Base-by-base conservation (phyloP, 495 filamentous ascomycete genomes). In the Annulohypoxylon maeteangense region DNA sequence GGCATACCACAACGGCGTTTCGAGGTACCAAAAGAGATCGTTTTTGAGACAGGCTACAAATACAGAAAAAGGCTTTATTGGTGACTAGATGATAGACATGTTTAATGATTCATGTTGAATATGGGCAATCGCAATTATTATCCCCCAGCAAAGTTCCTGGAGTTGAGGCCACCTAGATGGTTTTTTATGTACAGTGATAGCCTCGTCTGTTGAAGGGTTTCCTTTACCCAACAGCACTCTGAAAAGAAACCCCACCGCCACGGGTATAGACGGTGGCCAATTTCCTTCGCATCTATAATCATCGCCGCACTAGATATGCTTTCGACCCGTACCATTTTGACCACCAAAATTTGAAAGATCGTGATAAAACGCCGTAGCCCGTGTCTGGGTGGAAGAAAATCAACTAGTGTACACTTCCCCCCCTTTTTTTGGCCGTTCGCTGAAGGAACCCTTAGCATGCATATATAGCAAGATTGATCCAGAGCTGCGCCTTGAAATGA, bases 111-210 rank as follows among this genome's bases (percentile, higher is more conserved):
- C 57, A 62, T 70, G 67, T 63, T 69, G 71, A 70, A 70, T 67
- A 63, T 48, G 51, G 36, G 53, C 67, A 61, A 67, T 74, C 56
- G 42, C 62, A 69, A 74, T 74, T 70, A 74, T 63, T 62, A 71
- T 38, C 62, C 63, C 32, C 56, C 34, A 16, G 7, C 29, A 42
- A 23, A 61, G 48, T 40, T 40, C 38, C 14, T 51, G 23, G 62
- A 32, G 51, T 67, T 59, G 62, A 74, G 57, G 55, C 61, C 63
- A 42, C 54, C 59, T 63, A 11, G 67, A 10, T 0, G 56, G 45
- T 40, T 44, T 44, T 25, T 44, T 70, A 67, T 74, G 67, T 74
- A 74, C 67, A 74, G 14, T 53, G 34, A 57, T 47, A 58, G 54
- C 66, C 62, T 70, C 62, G 23, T 68, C 20, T 54, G 65, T 70